Evolutionary conservation across 208 protist species (phyloP).

Genomic region (Leishmania tropica): DNA sequence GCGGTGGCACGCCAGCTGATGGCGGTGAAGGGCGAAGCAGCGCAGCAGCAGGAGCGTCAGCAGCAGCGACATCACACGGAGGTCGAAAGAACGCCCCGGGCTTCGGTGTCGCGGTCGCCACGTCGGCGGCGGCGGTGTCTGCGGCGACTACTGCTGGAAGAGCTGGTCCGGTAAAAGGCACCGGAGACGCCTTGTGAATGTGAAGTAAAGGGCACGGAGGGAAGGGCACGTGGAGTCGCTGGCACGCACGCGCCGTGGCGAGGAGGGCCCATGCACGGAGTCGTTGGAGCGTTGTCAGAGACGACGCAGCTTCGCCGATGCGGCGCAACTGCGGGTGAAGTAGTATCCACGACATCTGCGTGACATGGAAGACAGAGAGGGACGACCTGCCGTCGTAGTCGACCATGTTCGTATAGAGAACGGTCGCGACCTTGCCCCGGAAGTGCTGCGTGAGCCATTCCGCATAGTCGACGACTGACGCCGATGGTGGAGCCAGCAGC

Average conservation of each 20-base stretch:
- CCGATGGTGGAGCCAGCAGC: conserved; percentile 46
- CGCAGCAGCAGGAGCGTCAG: not conserved
- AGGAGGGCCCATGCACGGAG: conserved; percentile 17
- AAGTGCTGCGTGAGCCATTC: conserved; percentile 63
- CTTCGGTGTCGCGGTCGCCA: too few relatives aligned
- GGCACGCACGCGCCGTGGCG: conserved; percentile 14
- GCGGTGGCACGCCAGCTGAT: not conserved
- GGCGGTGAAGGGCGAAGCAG: not conserved
- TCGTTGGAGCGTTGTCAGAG: not conserved
- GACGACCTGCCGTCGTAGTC: conserved; percentile 40
- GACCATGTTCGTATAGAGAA: conserved; percentile 54
- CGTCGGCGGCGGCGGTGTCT: not conserved
- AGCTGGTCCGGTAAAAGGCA: conserved; percentile 3
- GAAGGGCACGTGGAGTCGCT: not conserved
- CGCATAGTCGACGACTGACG: conserved; percentile 23
- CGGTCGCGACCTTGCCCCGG: conserved; percentile 43
- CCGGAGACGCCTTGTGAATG: conserved; percentile 19
- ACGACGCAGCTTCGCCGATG: conserved; percentile 1
- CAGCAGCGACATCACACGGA: not conserved
- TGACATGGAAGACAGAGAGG: conserved; percentile 36
- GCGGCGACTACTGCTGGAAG: not conserved
- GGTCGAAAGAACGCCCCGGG: not conserved
- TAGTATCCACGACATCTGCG: conserved; percentile 49
- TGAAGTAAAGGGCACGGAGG: conserved; percentile 17
- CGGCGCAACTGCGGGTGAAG: conserved; percentile 41